phyloP scores from a whole-genome alignment of 169 alveolate species.

The Babesia ovata region DNA sequence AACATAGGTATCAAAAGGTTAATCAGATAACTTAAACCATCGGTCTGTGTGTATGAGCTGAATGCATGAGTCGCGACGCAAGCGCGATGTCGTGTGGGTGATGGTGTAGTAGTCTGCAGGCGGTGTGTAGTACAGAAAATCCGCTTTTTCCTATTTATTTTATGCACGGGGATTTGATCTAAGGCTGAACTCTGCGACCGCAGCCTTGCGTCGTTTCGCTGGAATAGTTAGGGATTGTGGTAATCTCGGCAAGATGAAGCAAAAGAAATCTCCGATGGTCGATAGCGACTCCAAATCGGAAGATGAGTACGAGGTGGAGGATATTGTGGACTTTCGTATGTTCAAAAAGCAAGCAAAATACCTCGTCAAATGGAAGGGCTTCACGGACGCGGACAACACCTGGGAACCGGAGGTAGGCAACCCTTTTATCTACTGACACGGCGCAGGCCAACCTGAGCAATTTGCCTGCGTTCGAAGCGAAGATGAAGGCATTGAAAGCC shows the following conservation, averaged over 20 bases:
- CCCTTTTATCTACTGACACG: background rate
- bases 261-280: conserved; percentile 5
- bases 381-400: conserved; percentile 76
- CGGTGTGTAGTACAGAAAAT: background rate
- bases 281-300: conserved; percentile 30
- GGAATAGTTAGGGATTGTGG: background rate
- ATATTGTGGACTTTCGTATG: conserved; percentile 43
- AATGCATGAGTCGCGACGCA: background rate
- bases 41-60: background rate
- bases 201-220: background rate
- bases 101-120: background rate
- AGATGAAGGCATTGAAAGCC: conserved; percentile 54
- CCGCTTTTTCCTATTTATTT: background rate
- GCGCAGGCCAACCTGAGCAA: conserved; percentile 55
- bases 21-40: background rate
- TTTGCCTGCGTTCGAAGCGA: conserved; percentile 53
- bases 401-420: conserved; percentile 79
- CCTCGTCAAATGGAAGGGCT: conserved; percentile 80
- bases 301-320: conserved; percentile 69
- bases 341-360: conserved; percentile 57
- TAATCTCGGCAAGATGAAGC: conserved; percentile 1
- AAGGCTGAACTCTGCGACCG: background rate
- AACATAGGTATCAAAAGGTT: background rate
- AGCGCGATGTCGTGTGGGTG: background rate
- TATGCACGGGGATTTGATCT: background rate